phyloP scores from a whole-genome alignment of 2,329 filamentous ascomycete genomes.

The Nothomitra cinnamomea region DNA sequence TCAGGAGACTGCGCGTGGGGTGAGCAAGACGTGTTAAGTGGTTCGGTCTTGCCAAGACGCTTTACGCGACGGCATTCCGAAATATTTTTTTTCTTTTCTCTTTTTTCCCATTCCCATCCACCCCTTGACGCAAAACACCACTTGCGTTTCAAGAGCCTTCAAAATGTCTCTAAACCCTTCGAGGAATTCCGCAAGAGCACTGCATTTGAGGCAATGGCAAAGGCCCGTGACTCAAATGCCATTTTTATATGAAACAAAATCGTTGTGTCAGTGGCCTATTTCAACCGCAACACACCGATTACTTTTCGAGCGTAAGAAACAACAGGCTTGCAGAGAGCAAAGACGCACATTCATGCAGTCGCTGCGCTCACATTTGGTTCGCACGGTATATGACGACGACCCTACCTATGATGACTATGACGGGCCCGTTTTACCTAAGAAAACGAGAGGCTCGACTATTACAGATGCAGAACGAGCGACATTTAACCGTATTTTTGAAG shows the following conservation, averaged over 20 bases:
- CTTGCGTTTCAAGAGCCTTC: too few species aligned
- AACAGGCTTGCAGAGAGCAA: neutral
- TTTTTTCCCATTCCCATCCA: neutral
- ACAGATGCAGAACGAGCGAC: conserved; percentile 3
- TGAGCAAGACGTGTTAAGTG: neutral
- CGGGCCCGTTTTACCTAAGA: neutral
- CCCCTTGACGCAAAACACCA: too few species aligned
- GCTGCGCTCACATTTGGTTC: neutral
- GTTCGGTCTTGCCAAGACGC: neutral
- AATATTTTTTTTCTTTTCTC: neutral
- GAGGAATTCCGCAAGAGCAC: neutral
- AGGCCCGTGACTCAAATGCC: neutral
- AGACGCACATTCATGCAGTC: neutral
- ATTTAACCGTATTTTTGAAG: conserved; percentile 6
- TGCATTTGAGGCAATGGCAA: neutral
- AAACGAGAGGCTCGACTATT: conserved; percentile 2
- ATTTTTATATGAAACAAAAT: conserved; percentile 1
- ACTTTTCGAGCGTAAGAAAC: neutral
- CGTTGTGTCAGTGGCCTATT: neutral
- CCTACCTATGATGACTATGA: neutral
- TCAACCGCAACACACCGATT: neutral
- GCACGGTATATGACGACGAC: too few species aligned
- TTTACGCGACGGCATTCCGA: neutral
- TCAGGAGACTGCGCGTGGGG: neutral
- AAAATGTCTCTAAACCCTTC: neutral